Evolutionary conservation across 2,329 filamentous ascomycete species (phyloP), one percentile per base, ranked within the genome.

Genomic region (Blumeria hordei): DNA sequence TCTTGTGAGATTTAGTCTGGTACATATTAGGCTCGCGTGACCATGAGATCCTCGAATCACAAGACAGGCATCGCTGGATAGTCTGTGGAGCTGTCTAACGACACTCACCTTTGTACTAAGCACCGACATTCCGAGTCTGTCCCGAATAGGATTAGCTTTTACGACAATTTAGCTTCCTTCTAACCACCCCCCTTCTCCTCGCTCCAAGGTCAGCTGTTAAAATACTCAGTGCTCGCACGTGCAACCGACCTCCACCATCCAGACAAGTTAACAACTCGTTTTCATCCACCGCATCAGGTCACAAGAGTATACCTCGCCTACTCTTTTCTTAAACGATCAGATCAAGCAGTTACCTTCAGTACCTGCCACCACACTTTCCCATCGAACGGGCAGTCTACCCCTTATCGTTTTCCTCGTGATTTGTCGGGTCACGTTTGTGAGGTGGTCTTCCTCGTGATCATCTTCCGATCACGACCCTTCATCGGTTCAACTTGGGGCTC

Each of bases 391-490:
- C 37, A 35, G 32, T 34, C 28, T 36, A n/a, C n/a, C n/a, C 50
- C 11, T 39, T 39, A 18, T n/a, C 21, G 9, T 39, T 37, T 37
- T 39, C 16, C 50, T 53, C 50, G 50, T 53, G 50, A 53, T 41
- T 16, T 39, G 34, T 14, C 21, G n/a, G 33, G 35, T 53, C 50
- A 53, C 50, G 50, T 39, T 53, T 53, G 41, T 36, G 21, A 2
- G 21, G 21, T 39, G 18, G 32, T 14, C 34, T 39, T 53, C 34
- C 50, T 53, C 50, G 50, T 53, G 50, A 53, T 53, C 50, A n/a
- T 53, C 34, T 21, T 28, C 21, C 21, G 14, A n/a, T 39, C 16
- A 21, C 34, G 35, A 53, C 35, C 14, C 33, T 28, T 12, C 50
- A 53, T 53, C 34, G 9, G 28, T 10, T 41, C 10, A 39, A 28